Evolutionary conservation across 768 basidiomycete genomes (phyloP), one percentile per base, ranked within the genome.

Genomic region (Suillus brevipes): DNA sequence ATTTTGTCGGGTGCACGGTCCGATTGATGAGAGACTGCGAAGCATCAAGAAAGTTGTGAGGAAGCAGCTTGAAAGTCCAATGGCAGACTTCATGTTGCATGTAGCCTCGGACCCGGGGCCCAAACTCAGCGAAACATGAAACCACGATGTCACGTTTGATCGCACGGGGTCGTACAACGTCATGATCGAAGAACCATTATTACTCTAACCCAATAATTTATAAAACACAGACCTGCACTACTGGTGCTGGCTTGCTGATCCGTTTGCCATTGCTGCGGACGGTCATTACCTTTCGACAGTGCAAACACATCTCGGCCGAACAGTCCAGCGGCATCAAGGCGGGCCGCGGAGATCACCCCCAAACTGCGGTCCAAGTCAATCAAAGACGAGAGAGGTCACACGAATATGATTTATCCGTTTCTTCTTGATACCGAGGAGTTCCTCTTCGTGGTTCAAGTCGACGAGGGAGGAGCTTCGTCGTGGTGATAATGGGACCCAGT

Each of bases 41-140:
- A 55, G 53, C 34, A 55, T 34, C 12, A 31, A 31, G 20, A 31
- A 10, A 18, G 50, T 28, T 37, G 34, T 7, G 25, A 40, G 38
- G 57, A 58, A 58, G 37, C 37, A 58, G 12, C 16, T 28, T 42
- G 40, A 59, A 42, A 59, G 18, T 40, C 38, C 57, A 59, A 59
- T 59, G 38, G 31, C 38, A 42, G 25, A 42, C 58, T 42, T 59
- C 58, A 25, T 42, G 58, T 28, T 59, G 20, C 25, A 59, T 42
- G 38, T 28, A 55, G 53, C 58, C 58, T 59, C 58, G 58, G 58
- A 31, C 16, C 58, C 58, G 10, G 58, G 58, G 58, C 58, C 38
- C 3, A 42, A 42, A 42, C 58, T 59, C 58, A 42, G 58, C 40
- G 40, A 42, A 59, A 42, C 25, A 59, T 42, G 3, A 18, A 31